Percentiles rank a stretch among this genome's conserved stretches.
Evolutionary conservation across 805 yeast species (phyloP).

Genomic region (Kodamaea sagamina): DNA sequence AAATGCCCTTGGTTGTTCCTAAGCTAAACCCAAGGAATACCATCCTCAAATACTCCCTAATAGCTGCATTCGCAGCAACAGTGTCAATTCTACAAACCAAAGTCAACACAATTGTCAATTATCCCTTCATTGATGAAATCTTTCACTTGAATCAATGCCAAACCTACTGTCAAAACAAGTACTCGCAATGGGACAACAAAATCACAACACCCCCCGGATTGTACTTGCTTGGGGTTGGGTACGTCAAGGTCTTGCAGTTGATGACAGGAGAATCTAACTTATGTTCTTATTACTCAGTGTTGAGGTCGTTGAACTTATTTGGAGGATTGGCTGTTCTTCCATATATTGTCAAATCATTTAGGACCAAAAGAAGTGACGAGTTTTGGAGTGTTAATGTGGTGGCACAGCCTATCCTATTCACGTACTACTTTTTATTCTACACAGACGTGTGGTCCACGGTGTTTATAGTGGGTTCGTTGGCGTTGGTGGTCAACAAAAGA

Average conservation of each 20-base stretch:
- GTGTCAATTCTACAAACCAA: slow-evolving; percentile 1
- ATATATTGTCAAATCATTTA: slow-evolving; percentile 34
- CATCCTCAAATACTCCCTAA: slow-evolving; percentile 1
- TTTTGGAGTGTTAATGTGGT: slow-evolving; percentile 32
- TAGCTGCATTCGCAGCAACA: not conserved
- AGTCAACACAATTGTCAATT: slow-evolving; percentile 20
- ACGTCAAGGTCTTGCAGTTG: slow-evolving; percentile 39
- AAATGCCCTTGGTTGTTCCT: slow-evolving; percentile 22
- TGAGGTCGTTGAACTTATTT: slow-evolving; percentile 56
- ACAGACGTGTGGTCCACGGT: slow-evolving; percentile 93
- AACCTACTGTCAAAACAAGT: slow-evolving; percentile 61
- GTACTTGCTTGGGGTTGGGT: slow-evolving; percentile 51
- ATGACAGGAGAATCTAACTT: slow-evolving; percentile 32
- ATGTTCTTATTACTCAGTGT: slow-evolving; percentile 21
- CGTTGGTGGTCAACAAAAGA: slow-evolving; percentile 39
- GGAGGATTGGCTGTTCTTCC: slow-evolving; percentile 66
- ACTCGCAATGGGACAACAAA: slow-evolving; percentile 76
- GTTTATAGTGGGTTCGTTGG: slow-evolving; percentile 57
- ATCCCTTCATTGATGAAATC: slow-evolving; percentile 68
- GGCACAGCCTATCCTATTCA: slow-evolving; percentile 68
- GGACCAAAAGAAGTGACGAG: slow-evolving; percentile 17
- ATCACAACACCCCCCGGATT: slow-evolving; percentile 98
- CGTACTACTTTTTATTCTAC: slow-evolving; percentile 78
- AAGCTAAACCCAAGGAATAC: not conserved
- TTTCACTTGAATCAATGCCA: slow-evolving; percentile 85